A percentile compares a stretch with the other conserved stretches of the same genome.
Evolutionary conservation across 2,329 filamentous ascomycete species (phyloP).

Genomic region (Zasmidium citrigriseum): DNA sequence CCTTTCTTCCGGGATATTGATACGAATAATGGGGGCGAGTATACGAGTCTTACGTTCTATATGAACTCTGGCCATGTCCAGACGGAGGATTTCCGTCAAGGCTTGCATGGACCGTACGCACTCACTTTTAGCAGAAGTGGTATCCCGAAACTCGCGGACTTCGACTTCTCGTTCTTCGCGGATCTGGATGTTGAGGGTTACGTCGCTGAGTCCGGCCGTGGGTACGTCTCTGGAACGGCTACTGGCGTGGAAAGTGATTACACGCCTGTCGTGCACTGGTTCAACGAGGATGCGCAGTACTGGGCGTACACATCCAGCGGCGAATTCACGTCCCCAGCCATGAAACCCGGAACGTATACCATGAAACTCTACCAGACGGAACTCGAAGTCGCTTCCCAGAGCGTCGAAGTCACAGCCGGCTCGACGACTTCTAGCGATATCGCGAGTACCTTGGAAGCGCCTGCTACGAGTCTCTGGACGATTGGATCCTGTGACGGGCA

Average conservation of each 20-base stretch:
- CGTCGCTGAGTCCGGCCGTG: slow-evolving; percentile 57
- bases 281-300: slow-evolving; percentile 64
- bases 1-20: slow-evolving; percentile 66
- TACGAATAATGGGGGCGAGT: slow-evolving; percentile 62
- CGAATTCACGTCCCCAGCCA: slow-evolving; percentile 63
- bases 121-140: slow-evolving; percentile 62
- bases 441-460: slow-evolving; percentile 49
- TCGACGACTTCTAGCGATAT: slow-evolving; percentile 53
- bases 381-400: slow-evolving; percentile 54
- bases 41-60: slow-evolving; percentile 65
- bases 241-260: slow-evolving; percentile 57
- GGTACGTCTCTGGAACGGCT: slow-evolving; percentile 62
- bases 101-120: slow-evolving; percentile 67
- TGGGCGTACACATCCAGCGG: slow-evolving; percentile 61
- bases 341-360: slow-evolving; percentile 70
- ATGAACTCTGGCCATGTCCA: slow-evolving; percentile 67
- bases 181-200: slow-evolving; percentile 61
- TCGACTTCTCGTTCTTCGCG: slow-evolving; percentile 62
- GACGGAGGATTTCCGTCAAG: slow-evolving; percentile 63
- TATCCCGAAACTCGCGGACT: slow-evolving; percentile 46
- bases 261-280: slow-evolving; percentile 65
- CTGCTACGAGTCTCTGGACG: slow-evolving; percentile 57
- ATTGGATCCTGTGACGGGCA: slow-evolving; percentile 68
- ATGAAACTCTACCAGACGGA: slow-evolving; percentile 66
- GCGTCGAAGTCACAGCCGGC: slow-evolving; percentile 54